Evolutionary conservation across 805 yeast species (phyloP).

Genomic region (Scheffersomyces amazonensis): DNA sequence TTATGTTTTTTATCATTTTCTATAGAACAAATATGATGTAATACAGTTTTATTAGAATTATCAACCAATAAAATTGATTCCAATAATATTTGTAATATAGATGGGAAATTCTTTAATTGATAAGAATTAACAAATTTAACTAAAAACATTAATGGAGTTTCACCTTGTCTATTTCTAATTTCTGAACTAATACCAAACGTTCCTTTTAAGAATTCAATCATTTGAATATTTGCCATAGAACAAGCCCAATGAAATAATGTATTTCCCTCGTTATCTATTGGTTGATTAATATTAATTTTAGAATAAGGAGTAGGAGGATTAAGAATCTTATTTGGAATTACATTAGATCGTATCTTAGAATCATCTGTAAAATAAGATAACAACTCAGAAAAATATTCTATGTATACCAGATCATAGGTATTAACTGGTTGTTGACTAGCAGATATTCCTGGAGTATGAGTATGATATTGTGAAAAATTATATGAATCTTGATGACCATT

Average conservation of each 20-base stretch:
- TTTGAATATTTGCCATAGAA: constrained; percentile 72
- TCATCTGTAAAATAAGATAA: constrained; percentile 55
- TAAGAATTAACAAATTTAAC: constrained; percentile 39
- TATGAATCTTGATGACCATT: constrained; percentile 34
- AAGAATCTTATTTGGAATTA: constrained; percentile 38
- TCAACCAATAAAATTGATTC: constrained; percentile 38
- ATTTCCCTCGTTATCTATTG: constrained; percentile 92
- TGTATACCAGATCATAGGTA: constrained; percentile 21
- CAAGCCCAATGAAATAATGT: constrained; percentile 96
- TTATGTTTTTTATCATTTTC: constrained; percentile 21
- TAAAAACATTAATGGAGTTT: constrained; percentile 66
- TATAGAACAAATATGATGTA: constrained; percentile 36
- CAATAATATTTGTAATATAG: constrained; percentile 29
- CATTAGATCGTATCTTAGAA: constrained; percentile 15
- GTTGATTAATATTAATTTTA: constrained; percentile 72
- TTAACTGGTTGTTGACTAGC: constrained; percentile 12
- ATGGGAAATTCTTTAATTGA: constrained; percentile 35
- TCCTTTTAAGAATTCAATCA: constrained; percentile 60
- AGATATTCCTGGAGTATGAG: constrained; percentile 28
- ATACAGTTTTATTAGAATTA: constrained; percentile 36
- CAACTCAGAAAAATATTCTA: constrained; percentile 42
- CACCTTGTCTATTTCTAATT: constrained; percentile 79
- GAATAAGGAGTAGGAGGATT: constrained; percentile 53
- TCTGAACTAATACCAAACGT: constrained; percentile 72
- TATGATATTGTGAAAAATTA: constrained; percentile 41